Conservation (phyloP, 192 early-diverging fungal genomes). For the Phlyctochytrium planicorne region DNA sequence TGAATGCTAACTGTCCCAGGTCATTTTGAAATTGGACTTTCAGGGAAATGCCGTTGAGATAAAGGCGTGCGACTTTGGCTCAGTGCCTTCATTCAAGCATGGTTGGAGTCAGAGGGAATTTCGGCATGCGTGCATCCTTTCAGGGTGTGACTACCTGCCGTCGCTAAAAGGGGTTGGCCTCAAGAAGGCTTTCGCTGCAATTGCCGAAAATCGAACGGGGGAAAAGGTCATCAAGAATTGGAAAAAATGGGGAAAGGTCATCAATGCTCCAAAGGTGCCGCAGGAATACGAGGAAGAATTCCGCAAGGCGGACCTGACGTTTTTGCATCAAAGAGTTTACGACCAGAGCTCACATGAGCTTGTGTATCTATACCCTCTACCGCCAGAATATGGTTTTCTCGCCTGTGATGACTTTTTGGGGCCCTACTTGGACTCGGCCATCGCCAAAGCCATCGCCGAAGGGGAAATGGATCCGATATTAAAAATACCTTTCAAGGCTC, state of each 20-base stretch:
- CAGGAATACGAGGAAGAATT: constrained; percentile 71
- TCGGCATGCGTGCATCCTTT: constrained; percentile 91
- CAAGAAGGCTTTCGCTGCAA: constrained; percentile 60
- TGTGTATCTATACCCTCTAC: constrained; percentile 50
- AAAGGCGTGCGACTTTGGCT: constrained; percentile 47
- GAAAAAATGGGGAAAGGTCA: constrained; percentile 46
- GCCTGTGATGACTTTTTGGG: too few species aligned
- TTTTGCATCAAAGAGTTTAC: constrained; percentile 88
- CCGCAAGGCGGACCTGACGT: constrained; percentile 77
- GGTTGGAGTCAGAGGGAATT: constrained; percentile 63
- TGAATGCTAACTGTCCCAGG: constrained; percentile 30
- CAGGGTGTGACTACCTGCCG: constrained; percentile 95
- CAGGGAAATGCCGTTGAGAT: constrained; percentile 71
- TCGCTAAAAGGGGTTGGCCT: constrained; percentile 84
- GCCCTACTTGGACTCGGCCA: too few species aligned
- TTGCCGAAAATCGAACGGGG: background rate
- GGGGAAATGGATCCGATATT: too few species aligned
- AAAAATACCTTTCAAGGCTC: too few species aligned
- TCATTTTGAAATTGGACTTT: constrained; percentile 83
- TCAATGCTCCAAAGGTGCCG: constrained; percentile 51
- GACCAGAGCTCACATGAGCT: constrained; percentile 56
- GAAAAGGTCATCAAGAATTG: constrained; percentile 34
- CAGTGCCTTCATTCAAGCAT: constrained; percentile 34
- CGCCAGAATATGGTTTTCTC: too few species aligned
- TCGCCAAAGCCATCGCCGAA: too few species aligned